Percentiles rank a stretch among this genome's conserved stretches.
Conservation (phyloP, 208 protist genomes). For the Leishmania major region DNA sequence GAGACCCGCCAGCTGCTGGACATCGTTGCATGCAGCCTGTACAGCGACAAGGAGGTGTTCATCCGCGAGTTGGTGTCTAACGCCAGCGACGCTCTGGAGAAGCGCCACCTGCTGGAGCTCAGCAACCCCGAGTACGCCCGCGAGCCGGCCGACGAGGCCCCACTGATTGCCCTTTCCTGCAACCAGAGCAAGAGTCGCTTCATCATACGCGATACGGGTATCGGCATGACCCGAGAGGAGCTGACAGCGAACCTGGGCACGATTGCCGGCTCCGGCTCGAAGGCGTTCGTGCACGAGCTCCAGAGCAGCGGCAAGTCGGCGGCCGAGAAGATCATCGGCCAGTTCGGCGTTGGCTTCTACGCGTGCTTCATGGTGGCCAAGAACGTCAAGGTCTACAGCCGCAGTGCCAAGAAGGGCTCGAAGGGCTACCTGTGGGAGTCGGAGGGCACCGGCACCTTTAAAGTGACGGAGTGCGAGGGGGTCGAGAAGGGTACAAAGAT, state of each 20-base stretch:
- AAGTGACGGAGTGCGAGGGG: slow-evolving; percentile 93
- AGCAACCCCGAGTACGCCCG: slow-evolving; percentile 86
- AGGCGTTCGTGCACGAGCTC: slow-evolving; percentile 89
- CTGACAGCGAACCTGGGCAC: slow-evolving; percentile 96
- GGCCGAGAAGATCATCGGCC: slow-evolving; percentile 94
- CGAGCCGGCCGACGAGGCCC: slow-evolving; percentile 79
- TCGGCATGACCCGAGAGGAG: slow-evolving; percentile 98
- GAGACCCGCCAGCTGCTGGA: slow-evolving; percentile 98
- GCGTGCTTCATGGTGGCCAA: slow-evolving; percentile 97
- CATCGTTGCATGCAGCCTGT: slow-evolving; percentile 98
- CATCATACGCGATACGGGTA: slow-evolving; percentile 94
- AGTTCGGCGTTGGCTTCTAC: slow-evolving; percentile 99
- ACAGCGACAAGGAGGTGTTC: slow-evolving; percentile 98
- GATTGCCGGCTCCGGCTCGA: slow-evolving; percentile 92
- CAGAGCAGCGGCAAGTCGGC: slow-evolving; percentile 71
- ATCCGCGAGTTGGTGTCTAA: slow-evolving; percentile 98
- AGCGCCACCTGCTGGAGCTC: slow-evolving; percentile 89
- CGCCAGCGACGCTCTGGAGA: slow-evolving; percentile 97
- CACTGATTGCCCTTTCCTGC: slow-evolving; percentile 78
- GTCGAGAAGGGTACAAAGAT: slow-evolving; percentile 97
- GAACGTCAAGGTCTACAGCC: slow-evolving; percentile 92
- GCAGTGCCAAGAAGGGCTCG: slow-evolving; percentile 80
- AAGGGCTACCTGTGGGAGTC: slow-evolving; percentile 96
- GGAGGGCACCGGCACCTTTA: slow-evolving; percentile 93
- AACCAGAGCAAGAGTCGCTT: slow-evolving; percentile 94